Evolutionary conservation across 2,329 filamentous ascomycete genomes (phyloP), one percentile per base, ranked within the genome.

Genomic region (Penicillium glabrum): DNA sequence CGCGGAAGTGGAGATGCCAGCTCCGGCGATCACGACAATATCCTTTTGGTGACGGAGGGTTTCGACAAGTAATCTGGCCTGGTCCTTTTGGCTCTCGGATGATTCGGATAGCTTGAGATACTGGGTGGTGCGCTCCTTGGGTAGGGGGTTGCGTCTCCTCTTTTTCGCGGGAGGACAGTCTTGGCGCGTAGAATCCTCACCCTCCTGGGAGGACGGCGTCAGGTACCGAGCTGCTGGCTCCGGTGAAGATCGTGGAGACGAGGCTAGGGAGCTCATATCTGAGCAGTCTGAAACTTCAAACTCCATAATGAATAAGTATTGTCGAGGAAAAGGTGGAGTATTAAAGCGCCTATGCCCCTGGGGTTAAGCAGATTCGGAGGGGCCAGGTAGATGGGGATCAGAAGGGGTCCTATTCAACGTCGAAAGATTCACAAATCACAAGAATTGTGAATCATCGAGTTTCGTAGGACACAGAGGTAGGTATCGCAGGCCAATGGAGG

Each of bases 1-100:
- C 65, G 95, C 93, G 53, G 93, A 93, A 51, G 97, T 95, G 39
- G 95, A 98, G 68, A 99, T 99, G 60, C 95, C 95, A 62, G 95
- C 95, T 57, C 95, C 95, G 46, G 93, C 95, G 72, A 99, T 90
- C 51, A 98, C 91, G 33, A 99, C 91, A 71, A 99, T 96, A 79
- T 96, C 97, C 78, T 93, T 90, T 80, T 95, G 95, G 70, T 90
- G 92, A 68, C 89, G 88, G 54, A 99, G 76, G 24, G 87, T 88
- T 44, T 87, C 84, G 45, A 93, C 78, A 29, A 99, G 80, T 54
- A 87, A 84, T 59, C 89, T 83, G 39, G 96, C 79, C 67, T 88
- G 83, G 29, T 78, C 74, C 60, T 82, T 77, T 60, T 93, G 84
- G 37, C 83, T 79, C 41, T 69, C 64, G 26, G 70, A 69, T 23